Conservation (phyloP, 768 basidiomycete species). For the Gymnopilus dilepis region DNA sequence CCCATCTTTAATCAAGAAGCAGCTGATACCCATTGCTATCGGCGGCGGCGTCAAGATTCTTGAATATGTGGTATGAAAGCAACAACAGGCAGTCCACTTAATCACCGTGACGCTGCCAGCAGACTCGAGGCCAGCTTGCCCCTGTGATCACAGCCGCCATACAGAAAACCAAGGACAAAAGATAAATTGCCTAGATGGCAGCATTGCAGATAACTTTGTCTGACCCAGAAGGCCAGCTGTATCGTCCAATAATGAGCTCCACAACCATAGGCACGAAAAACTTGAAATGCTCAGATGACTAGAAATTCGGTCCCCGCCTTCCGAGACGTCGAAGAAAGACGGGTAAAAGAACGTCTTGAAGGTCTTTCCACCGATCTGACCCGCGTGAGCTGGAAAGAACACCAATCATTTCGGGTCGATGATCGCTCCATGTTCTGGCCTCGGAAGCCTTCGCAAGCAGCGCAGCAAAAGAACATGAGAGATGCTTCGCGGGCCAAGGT, state of each 20-base stretch:
- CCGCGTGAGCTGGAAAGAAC: slow-evolving; percentile 1
- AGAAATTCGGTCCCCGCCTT: slow-evolving; percentile 14
- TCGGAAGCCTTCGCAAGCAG: not conserved
- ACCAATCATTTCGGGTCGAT: not conserved
- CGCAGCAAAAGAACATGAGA: not conserved
- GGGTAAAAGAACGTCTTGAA: not conserved
- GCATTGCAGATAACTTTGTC: slow-evolving; percentile 13
- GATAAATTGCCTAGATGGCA: not conserved
- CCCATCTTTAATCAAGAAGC: not conserved
- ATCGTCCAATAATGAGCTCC: slow-evolving; percentile 13
- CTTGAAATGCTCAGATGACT: slow-evolving; percentile 16
- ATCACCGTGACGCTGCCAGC: not conserved
- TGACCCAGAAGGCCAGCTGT: slow-evolving; percentile 12
- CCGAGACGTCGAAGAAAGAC: slow-evolving; percentile 7
- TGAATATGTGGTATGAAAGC: not conserved
- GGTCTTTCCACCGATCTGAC: slow-evolving; percentile 1
- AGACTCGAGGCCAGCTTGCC: slow-evolving; percentile 4
- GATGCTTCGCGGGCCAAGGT: not conserved
- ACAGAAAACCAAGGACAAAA: slow-evolving; percentile 1
- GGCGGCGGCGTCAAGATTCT: slow-evolving; percentile 9
- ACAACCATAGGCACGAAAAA: slow-evolving; percentile 3
- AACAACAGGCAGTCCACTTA: not conserved
- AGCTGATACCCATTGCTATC: slow-evolving; percentile 6
- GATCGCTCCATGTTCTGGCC: slow-evolving; percentile 12
- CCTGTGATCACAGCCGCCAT: slow-evolving; percentile 14